Evolutionary conservation across 164 flowering plant genomes (phyloP), one percentile per base, ranked within the genome.

Genomic region (Umbilicus rupestris): DNA sequence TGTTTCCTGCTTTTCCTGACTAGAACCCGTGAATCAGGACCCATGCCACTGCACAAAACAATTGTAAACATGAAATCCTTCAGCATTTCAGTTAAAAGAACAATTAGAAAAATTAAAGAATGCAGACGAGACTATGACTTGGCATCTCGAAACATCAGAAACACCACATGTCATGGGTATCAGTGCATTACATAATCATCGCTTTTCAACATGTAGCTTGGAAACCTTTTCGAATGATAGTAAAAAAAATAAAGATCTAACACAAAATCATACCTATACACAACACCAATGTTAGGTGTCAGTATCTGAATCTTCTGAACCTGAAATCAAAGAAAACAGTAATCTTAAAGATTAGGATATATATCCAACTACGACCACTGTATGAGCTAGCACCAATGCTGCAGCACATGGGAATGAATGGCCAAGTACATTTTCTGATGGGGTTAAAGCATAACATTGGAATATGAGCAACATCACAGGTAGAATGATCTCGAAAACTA

Each of bases 1-100:
- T 86, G 95, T 79, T 93, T 93, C 84, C 98, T 85, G 72, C 98
- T 93, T 76, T 90, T 93, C 37, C 97, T 84, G 62, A 93, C 95
- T 77, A 93, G 71, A 63, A 93, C 98, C 63, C 97, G 81, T 69
- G 84, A 90, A 77, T 93, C 98, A 46, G 98, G 98, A 46, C 98
- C 98, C 96, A 93, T 93, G 35, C 98, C 98, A 81, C 98, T 93
- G 86, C 39, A 37, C 22, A 58, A 52, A 55, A 49, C 10, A 67
- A 17, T 55, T 11, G 3, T 22, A 24, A 12, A 39, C 3, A 19
- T 15, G 33, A n/a, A 37, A 12, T 8, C 7, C n/a, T 41, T n/a
- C 17, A 50, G 19, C 3, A 6, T 17, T 37, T 35, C 3, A 12
- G 28, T 35, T 28, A 50, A 14, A 52, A 20, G 3, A 12, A n/a